Conservation (phyloP, 306 rosid species). For the Dalbergia cochinchinensis region DNA sequence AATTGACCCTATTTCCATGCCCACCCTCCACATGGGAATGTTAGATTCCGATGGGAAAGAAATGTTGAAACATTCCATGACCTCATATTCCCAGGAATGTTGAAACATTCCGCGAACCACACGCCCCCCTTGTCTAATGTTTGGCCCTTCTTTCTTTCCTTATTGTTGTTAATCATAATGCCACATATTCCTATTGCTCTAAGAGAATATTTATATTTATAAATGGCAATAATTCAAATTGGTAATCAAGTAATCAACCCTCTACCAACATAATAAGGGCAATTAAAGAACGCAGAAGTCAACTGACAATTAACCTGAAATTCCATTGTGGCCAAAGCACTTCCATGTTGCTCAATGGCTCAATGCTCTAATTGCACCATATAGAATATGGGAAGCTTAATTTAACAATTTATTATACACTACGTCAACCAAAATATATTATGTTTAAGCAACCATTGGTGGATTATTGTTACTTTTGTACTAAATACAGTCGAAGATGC, state of each 20-base stretch:
- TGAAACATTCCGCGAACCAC: no score
- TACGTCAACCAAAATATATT: neutral
- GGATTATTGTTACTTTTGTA: neutral
- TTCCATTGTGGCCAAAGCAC: conserved; percentile 41
- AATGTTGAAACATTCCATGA: no score
- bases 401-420: neutral
- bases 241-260: no score
- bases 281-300: conserved; percentile 8
- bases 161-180: neutral
- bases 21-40: no score
- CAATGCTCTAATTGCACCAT: neutral
- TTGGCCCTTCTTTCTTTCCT: neutral
- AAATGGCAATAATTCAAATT: neutral
- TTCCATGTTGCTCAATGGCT: neutral
- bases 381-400: neutral
- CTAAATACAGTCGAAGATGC: neutral
- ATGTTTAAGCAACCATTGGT: neutral
- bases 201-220: neutral
- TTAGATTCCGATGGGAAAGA: no score
- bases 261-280: neutral
- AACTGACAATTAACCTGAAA: conserved; percentile 4
- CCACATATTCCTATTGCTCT: neutral
- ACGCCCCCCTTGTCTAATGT: neutral
- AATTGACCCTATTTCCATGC: no score
- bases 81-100: no score